These are phyloP conservation scores for Sechiopsis laciniata DNA, from an alignment of 306 rosid genomes.

Conservation along the genomic window DNA sequence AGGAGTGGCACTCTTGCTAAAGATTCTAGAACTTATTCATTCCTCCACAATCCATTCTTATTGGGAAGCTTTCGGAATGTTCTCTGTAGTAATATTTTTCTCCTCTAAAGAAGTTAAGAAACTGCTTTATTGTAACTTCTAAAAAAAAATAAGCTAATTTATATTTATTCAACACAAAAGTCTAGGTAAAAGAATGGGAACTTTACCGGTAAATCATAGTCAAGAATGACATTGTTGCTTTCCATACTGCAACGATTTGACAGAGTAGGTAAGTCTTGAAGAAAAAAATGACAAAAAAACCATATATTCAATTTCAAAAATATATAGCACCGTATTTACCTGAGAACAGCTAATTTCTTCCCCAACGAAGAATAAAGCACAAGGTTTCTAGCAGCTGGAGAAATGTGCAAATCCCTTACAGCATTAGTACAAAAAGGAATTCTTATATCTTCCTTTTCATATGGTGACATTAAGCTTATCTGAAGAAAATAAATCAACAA, in stretches of 20 bases:
- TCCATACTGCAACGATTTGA: conserved; percentile 50
- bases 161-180: not conserved
- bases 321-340: conserved; percentile 36
- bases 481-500: conserved; percentile 32
- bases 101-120: not conserved
- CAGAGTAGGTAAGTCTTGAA: conserved; percentile 24
- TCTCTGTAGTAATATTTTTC: not conserved
- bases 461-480: conserved; percentile 77
- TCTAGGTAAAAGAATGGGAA: not conserved
- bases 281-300: conserved; percentile 8
- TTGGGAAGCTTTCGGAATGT: not conserved
- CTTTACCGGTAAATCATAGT: conserved; percentile 73
- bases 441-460: conserved; percentile 65
- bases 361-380: conserved; percentile 64
- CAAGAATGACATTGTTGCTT: conserved; percentile 51
- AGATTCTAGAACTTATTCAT: not conserved
- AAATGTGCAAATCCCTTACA: conserved; percentile 65
- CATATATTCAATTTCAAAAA: conserved; percentile 1
- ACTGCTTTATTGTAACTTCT: not conserved
- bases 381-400: conserved; percentile 45
- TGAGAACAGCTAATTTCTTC: conserved; percentile 70
- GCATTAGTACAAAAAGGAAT: conserved; percentile 50
- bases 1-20: not conserved
- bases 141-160: not conserved
- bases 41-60: not conserved